These are phyloP conservation scores for Verticillium albo-atrum DNA, from an alignment of 2,329 filamentous ascomycete species.

Conservation along the genomic window DNA sequence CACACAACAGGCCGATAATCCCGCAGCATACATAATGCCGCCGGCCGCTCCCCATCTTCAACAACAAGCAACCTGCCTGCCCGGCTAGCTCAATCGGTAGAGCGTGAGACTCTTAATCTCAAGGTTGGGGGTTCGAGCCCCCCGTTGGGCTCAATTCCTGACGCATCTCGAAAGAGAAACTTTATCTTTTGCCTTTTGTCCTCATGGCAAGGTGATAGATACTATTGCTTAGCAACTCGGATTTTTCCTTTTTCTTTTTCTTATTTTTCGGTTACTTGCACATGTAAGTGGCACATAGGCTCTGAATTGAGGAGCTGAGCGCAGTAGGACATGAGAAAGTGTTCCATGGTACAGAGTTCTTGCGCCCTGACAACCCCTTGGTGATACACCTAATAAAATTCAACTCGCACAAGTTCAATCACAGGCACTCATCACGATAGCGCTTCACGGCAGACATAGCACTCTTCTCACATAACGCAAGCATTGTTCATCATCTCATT, in stretches of 20 bases:
- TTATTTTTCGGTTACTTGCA: neutral
- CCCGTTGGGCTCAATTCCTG: constrained; percentile 2
- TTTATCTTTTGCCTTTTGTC: neutral
- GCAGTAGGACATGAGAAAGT: too few species aligned
- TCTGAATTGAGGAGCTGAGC: too few species aligned
- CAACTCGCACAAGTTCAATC: too few species aligned
- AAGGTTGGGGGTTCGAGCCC: constrained; percentile 51
- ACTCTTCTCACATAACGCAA: neutral
- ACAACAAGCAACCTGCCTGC: constrained; percentile 18
- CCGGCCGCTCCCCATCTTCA: neutral
- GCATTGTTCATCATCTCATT: neutral
- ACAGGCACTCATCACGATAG: neutral
- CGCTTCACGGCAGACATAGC: neutral
- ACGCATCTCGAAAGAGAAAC: neutral
- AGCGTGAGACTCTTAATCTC: constrained; percentile 69
- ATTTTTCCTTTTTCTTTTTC: neutral
- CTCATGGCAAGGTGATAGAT: too few species aligned
- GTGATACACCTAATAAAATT: too few species aligned
- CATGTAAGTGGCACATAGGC: too few species aligned
- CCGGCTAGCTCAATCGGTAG: constrained; percentile 67
- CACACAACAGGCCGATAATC: too few species aligned
- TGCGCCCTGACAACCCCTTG: too few species aligned
- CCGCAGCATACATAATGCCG: neutral
- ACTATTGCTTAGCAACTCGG: too few species aligned
- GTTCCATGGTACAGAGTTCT: too few species aligned